Conservation (phyloP, 106 monocot species). For the Narthecium ossifragum region DNA sequence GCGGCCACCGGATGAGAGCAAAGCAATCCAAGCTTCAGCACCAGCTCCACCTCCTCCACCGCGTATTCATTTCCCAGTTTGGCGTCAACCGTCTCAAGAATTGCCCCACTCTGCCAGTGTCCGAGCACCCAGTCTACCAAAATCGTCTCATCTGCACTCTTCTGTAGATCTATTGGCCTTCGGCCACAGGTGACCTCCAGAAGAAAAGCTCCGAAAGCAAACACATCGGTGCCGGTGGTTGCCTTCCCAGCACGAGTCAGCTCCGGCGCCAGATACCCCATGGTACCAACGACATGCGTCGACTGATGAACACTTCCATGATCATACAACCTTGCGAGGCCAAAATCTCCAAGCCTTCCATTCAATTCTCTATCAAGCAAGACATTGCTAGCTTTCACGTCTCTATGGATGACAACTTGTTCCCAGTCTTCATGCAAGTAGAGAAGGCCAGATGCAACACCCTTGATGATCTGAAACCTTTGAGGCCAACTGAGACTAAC, state of each 20-base stretch:
- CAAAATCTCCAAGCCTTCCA: slow-evolving; percentile 26
- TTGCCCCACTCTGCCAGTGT: slow-evolving; percentile 3
- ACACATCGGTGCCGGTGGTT: slow-evolving; percentile 15
- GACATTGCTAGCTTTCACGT: slow-evolving; percentile 21
- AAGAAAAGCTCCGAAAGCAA: slow-evolving; percentile 14
- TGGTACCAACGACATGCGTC: slow-evolving; percentile 13
- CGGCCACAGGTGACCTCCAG: slow-evolving; percentile 21
- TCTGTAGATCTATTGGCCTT: slow-evolving; percentile 11
- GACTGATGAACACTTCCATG: slow-evolving; percentile 1
- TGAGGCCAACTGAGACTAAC: not conserved
- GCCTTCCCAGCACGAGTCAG: slow-evolving; percentile 9
- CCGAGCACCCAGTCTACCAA: slow-evolving; percentile 10
- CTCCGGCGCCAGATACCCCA: slow-evolving; percentile 17
- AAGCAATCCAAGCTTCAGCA: slow-evolving; percentile 7
- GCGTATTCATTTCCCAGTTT: not conserved
- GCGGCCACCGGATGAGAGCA: slow-evolving; percentile 3
- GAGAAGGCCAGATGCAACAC: slow-evolving; percentile 5
- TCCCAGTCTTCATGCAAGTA: slow-evolving; percentile 10
- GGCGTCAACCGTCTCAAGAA: slow-evolving; percentile 1
- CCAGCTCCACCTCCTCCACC: slow-evolving; percentile 10
- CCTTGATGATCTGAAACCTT: slow-evolving; percentile 1
- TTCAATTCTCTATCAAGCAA: slow-evolving; percentile 18
- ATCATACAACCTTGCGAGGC: slow-evolving; percentile 12
- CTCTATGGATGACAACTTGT: slow-evolving; percentile 9
- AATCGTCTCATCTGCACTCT: not conserved